Evolutionary conservation across 441 rosid species (phyloP).

Genomic region (Gossypium schwendimanii): DNA sequence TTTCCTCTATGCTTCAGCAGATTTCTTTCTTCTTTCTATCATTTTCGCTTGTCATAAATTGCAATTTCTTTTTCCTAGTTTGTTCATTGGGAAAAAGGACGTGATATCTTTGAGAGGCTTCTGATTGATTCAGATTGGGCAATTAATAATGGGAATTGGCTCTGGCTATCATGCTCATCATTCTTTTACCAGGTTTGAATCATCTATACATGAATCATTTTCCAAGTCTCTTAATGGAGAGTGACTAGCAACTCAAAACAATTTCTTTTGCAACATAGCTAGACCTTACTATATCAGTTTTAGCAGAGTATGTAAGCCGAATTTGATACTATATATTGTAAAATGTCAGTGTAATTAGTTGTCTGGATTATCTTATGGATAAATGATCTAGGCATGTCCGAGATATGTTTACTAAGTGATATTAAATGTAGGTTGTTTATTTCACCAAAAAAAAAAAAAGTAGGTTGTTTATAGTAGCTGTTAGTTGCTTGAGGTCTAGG

Average conservation of each 20-base stretch:
- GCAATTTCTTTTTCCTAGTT: constrained; percentile 49
- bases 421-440: neutral
- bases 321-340: neutral
- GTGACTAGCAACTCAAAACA: constrained; percentile 1
- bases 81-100: constrained; percentile 95
- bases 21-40: constrained; percentile 2
- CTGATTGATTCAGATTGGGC: constrained; percentile 96
- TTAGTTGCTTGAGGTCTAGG: neutral
- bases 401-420: neutral
- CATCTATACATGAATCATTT: neutral
- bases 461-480: neutral
- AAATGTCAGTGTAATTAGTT: neutral
- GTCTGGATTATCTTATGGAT: neutral
- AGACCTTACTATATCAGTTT: neutral
- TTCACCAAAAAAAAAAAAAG: neutral
- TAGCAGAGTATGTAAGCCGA: neutral
- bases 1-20: constrained; percentile 3
- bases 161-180: constrained; percentile 93
- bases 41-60: constrained; percentile 18
- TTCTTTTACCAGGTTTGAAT: constrained; percentile 84
- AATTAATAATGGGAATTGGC: constrained; percentile 86
- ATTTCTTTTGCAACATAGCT: neutral
- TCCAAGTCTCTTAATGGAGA: neutral
- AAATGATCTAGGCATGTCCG: neutral
- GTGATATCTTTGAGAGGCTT: constrained; percentile 88